phyloP scores from a whole-genome alignment of 2,329 filamentous ascomycete species.

The Hawksworthiomyces lignivorus region DNA sequence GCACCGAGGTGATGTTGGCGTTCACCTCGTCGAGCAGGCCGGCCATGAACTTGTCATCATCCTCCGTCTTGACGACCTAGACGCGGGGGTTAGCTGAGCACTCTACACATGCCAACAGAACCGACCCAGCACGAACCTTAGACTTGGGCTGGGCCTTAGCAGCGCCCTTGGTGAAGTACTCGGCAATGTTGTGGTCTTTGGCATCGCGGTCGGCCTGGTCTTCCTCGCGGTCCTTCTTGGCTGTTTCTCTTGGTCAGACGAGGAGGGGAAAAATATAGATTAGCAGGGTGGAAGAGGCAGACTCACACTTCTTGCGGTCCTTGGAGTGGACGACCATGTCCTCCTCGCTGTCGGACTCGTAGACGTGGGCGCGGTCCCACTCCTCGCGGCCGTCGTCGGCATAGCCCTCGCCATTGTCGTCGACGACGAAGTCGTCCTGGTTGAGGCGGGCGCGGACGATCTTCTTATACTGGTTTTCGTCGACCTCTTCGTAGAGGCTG shows the following conservation, averaged over 20 bases:
- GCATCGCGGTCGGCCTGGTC: slow-evolving; percentile 79
- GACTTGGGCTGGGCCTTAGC: slow-evolving; percentile 62
- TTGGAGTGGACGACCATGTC: slow-evolving; percentile 42
- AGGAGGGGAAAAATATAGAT: too few relatives aligned
- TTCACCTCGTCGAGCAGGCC: slow-evolving; percentile 84
- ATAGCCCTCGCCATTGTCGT: slow-evolving; percentile 96
- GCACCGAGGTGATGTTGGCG: slow-evolving; percentile 52
- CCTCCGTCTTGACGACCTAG: slow-evolving; percentile 70
- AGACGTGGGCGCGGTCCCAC: slow-evolving; percentile 65
- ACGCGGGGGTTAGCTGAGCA: too few relatives aligned
- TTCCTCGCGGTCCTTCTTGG: slow-evolving; percentile 81
- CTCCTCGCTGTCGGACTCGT: slow-evolving; percentile 71
- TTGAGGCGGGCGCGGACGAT: slow-evolving; percentile 83
- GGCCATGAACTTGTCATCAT: slow-evolving; percentile 81
- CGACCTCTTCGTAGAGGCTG: slow-evolving; percentile 89
- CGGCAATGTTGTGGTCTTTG: slow-evolving; percentile 84
- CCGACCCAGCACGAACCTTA: slow-evolving; percentile 52
- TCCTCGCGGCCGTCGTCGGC: slow-evolving; percentile 94
- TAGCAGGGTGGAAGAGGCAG: neutral
- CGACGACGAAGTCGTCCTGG: slow-evolving; percentile 95
- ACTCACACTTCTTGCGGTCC: slow-evolving; percentile 43
- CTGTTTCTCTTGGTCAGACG: too few relatives aligned
- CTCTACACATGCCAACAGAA: too few relatives aligned
- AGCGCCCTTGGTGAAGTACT: slow-evolving; percentile 81
- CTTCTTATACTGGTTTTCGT: slow-evolving; percentile 96